Conservation (phyloP, 83 land plant genomes). For the Diphasiastrum complanatum region DNA sequence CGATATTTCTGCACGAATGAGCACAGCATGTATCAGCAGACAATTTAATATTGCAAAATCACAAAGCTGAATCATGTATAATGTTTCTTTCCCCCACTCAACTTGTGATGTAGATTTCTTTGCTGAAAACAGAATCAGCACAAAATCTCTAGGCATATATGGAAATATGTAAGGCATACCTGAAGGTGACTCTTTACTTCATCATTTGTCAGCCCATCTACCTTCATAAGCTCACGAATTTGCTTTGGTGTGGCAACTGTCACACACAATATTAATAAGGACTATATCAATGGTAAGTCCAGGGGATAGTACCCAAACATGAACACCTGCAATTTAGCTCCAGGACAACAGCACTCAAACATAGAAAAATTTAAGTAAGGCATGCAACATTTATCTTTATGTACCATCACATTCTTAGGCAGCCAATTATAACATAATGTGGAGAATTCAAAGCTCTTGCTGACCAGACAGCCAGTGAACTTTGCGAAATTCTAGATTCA, state of each 20-base stretch:
- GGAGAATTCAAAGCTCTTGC: too few relatives aligned
- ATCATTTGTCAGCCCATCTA: slow-evolving; percentile 48
- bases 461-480: too few relatives aligned
- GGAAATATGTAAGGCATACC: slow-evolving; percentile 16
- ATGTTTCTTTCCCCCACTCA: too few relatives aligned
- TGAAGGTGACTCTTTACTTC: slow-evolving; percentile 53
- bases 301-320: not conserved
- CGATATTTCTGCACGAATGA: slow-evolving; percentile 44
- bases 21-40: too few relatives aligned
- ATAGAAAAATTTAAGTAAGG: not conserved
- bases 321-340: not conserved
- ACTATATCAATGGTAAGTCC: not conserved
- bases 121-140: too few relatives aligned
- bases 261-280: not conserved
- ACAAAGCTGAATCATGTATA: too few relatives aligned
- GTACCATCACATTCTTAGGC: too few relatives aligned
- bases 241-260: slow-evolving; percentile 49
- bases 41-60: too few relatives aligned
- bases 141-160: not conserved
- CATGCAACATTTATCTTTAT: too few relatives aligned
- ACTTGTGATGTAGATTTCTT: too few relatives aligned
- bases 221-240: slow-evolving; percentile 46
- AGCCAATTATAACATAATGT: too few relatives aligned
- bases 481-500: too few relatives aligned
- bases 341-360: not conserved